These are phyloP conservation scores for Knufia petricola DNA, from an alignment of 2,329 filamentous ascomycete species.

Conservation along the genomic window DNA sequence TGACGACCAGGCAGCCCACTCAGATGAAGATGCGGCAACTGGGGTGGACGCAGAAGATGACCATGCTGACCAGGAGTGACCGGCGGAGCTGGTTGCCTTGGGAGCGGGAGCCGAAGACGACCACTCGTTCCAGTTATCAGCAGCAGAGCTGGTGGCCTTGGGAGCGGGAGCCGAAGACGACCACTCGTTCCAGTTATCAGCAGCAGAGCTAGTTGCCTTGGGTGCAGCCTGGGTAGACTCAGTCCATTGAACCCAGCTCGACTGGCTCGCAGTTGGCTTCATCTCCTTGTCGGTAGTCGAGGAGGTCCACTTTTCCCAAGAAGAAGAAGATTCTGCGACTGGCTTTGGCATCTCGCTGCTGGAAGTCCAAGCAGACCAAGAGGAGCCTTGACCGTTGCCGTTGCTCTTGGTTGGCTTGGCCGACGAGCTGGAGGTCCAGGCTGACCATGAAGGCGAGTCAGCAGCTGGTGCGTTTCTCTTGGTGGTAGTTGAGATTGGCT, in stretches of 20 bases:
- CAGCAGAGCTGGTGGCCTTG: not conserved
- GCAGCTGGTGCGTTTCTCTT: too few relatives aligned
- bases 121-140: not conserved
- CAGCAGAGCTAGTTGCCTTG: not conserved
- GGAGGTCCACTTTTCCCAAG: not conserved
- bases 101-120: conserved; percentile 3
- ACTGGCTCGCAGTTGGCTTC: not conserved
- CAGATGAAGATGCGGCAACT: not conserved
- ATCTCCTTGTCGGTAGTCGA: not conserved
- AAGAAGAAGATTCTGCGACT: not conserved
- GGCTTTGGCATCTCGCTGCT: not conserved
- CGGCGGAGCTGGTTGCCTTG: not conserved
- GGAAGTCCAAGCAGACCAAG: not conserved
- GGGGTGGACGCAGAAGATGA: not conserved
- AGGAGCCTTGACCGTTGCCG: not conserved
- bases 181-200: not conserved
- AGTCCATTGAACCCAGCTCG: too few relatives aligned
- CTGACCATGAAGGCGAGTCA: too few relatives aligned
- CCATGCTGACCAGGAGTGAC: not conserved
- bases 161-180: not conserved
- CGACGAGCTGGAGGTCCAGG: too few relatives aligned
- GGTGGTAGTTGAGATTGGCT: not conserved
- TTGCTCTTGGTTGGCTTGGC: not conserved
- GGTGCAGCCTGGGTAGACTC: not conserved
- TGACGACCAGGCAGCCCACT: not conserved